Conservation (phyloP, 2,329 filamentous ascomycete species). For the Podosphaera xanthii region DNA sequence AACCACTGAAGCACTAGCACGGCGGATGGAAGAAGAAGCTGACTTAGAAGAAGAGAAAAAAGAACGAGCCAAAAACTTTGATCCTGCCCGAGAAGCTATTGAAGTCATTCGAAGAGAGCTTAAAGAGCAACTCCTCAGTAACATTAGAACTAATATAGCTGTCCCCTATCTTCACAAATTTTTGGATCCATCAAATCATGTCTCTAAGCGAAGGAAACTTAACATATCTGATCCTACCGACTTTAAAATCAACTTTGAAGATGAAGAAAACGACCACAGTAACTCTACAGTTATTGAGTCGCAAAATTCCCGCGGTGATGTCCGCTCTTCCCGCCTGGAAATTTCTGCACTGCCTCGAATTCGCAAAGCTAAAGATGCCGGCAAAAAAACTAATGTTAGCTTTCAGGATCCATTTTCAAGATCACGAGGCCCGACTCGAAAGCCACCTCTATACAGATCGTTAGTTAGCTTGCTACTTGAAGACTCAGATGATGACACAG, state of each 20-base stretch:
- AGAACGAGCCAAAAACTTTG: constrained; percentile 65
- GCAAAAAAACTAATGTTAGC: constrained; percentile 32
- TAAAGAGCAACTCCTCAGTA: constrained; percentile 64
- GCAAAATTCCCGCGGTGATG: constrained; percentile 38
- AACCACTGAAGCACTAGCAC: constrained; percentile 41
- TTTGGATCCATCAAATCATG: constrained; percentile 62
- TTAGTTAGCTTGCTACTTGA: constrained; percentile 21
- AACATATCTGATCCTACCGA: constrained; percentile 51
- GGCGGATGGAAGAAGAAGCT: constrained; percentile 50
- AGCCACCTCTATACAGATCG: constrained; percentile 39
- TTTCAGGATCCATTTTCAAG: constrained; percentile 47
- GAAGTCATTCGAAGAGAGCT: constrained; percentile 61
- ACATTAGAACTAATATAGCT: constrained; percentile 72
- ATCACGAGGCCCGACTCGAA: constrained; percentile 30
- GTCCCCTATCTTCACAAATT: constrained; percentile 60
- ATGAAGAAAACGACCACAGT: constrained; percentile 32
- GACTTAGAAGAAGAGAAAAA: constrained; percentile 81
- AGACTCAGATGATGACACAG: constrained; percentile 70
- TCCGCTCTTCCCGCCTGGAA: constrained; percentile 31
- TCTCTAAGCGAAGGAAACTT: constrained; percentile 54
- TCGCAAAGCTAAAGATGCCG: constrained; percentile 38
- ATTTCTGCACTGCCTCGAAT: constrained; percentile 51
- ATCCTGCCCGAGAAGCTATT: constrained; percentile 70
- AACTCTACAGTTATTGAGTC: constrained; percentile 37
- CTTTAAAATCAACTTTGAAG: constrained; percentile 29